Conservation (phyloP, 495 filamentous ascomycete genomes). For the Tuber melanosporum region DNA sequence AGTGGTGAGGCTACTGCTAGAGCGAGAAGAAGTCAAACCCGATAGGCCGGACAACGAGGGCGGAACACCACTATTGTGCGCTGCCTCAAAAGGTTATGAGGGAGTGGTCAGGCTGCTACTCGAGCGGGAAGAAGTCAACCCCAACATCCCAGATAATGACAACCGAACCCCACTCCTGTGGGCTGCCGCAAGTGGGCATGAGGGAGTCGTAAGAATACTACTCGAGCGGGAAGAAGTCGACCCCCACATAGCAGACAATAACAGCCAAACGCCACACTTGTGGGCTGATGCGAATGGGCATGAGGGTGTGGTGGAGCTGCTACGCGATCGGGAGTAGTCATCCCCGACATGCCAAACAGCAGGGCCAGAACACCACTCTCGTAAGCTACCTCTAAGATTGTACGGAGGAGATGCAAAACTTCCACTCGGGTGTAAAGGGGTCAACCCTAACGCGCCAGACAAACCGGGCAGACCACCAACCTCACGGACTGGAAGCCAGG, state of each 20-base stretch:
- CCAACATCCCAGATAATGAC: background rate
- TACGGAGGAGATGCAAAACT: background rate
- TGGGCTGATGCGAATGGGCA: constrained; percentile 45
- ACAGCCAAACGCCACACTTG: constrained; percentile 43
- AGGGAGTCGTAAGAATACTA: constrained; percentile 34
- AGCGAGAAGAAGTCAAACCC: background rate
- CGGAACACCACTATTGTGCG: constrained; percentile 40
- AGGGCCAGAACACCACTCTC: constrained; percentile 32
- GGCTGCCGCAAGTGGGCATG: constrained; percentile 38
- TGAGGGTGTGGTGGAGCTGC: constrained; percentile 39
- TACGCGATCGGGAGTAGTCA: constrained; percentile 4
- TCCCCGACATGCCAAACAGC: constrained; percentile 12
- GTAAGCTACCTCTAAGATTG: background rate
- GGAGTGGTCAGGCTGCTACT: constrained; percentile 36
- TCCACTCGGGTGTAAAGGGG: background rate
- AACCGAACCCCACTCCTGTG: constrained; percentile 8
- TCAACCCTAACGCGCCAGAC: constrained; percentile 25
- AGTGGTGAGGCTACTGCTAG: background rate
- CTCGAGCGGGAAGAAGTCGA: constrained; percentile 27
- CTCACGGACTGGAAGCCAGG: too few species aligned
- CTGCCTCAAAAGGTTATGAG: constrained; percentile 37
- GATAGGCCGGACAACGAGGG: background rate
- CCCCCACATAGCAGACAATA: constrained; percentile 20
- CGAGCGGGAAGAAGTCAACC: constrained; percentile 13
- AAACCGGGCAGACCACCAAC: constrained; percentile 41